Evolutionary conservation across 2,329 filamentous ascomycete genomes (phyloP).

Genomic region (Xylariaceae sp.): DNA sequence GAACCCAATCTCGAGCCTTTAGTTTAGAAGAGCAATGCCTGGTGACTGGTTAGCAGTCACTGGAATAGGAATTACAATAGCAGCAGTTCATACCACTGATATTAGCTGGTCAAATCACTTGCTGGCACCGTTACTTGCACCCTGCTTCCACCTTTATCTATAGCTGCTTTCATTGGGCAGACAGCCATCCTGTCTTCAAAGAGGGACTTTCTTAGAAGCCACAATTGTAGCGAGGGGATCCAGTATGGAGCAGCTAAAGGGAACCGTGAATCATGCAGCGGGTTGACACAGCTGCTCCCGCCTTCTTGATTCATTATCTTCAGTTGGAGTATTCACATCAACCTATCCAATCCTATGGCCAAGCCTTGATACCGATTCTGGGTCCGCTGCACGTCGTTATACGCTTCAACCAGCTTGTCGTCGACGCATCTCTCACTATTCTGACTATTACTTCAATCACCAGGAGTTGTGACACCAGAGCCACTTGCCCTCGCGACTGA

Average conservation of each 20-base stretch:
- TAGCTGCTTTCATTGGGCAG: background rate
- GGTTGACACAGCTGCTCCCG: conserved; percentile 23
- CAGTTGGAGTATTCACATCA: conserved; percentile 9
- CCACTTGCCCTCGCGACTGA: too few species aligned
- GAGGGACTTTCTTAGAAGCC: conserved; percentile 12
- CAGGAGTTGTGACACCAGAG: background rate
- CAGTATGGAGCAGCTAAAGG: conserved; percentile 9
- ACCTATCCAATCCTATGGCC: background rate
- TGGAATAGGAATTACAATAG: too few species aligned
- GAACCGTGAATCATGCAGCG: conserved; percentile 15
- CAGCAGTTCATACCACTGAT: too few species aligned
- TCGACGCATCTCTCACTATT: too few species aligned
- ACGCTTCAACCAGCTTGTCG: conserved; percentile 9
- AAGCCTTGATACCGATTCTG: conserved; percentile 12
- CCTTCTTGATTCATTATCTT: conserved; percentile 24
- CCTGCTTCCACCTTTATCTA: background rate
- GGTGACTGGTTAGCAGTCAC: too few species aligned
- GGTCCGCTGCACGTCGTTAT: conserved; percentile 2
- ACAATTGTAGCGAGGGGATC: conserved; percentile 11
- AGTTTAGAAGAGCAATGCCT: too few species aligned
- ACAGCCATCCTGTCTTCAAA: conserved; percentile 2
- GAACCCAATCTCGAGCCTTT: too few species aligned
- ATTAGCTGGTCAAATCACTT: background rate
- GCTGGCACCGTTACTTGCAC: background rate
- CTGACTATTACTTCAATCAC: background rate